Conservation (phyloP, 164 flowering plant genomes). For the Sedum album region DNA sequence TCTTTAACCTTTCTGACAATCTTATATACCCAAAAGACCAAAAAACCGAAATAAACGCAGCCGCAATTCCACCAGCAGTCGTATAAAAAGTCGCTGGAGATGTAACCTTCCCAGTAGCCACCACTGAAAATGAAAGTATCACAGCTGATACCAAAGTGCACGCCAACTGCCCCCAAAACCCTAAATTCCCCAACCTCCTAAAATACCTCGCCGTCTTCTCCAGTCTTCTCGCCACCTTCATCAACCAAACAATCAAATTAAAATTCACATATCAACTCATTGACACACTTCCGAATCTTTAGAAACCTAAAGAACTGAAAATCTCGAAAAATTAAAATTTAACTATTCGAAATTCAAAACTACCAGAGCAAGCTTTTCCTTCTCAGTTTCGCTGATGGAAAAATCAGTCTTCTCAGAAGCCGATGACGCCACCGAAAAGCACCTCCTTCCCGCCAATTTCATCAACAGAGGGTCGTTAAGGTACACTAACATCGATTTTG, state of each 20-base stretch:
- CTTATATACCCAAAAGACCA: conserved; percentile 95
- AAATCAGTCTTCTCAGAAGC: conserved; percentile 12
- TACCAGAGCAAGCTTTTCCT: conserved; percentile 84
- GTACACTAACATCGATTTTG: neutral
- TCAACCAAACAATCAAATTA: neutral
- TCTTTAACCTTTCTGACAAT: conserved; percentile 69
- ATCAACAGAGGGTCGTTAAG: neutral
- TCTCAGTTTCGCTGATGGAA: conserved; percentile 50
- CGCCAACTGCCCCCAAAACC: conserved; percentile 95
- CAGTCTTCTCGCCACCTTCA: conserved; percentile 79
- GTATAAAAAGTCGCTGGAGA: conserved; percentile 87
- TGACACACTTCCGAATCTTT: neutral
- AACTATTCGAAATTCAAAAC: conserved; percentile 6
- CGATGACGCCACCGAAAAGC: conserved; percentile 19
- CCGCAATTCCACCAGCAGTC: conserved; percentile 83
- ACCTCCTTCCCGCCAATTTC: neutral
- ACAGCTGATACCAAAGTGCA: conserved; percentile 83
- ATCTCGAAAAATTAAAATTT: neutral
- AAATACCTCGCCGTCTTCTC: conserved; percentile 79
- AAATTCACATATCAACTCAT: neutral
- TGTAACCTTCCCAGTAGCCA: conserved; percentile 63
- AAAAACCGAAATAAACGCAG: conserved; percentile 87
- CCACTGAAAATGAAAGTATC: conserved; percentile 79
- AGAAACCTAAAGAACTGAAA: conserved; percentile 1
- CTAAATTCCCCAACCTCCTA: conserved; percentile 79